These are phyloP conservation scores for Gossypium rotundifolium DNA, from an alignment of 345 rosid species.

Conservation along the genomic window DNA sequence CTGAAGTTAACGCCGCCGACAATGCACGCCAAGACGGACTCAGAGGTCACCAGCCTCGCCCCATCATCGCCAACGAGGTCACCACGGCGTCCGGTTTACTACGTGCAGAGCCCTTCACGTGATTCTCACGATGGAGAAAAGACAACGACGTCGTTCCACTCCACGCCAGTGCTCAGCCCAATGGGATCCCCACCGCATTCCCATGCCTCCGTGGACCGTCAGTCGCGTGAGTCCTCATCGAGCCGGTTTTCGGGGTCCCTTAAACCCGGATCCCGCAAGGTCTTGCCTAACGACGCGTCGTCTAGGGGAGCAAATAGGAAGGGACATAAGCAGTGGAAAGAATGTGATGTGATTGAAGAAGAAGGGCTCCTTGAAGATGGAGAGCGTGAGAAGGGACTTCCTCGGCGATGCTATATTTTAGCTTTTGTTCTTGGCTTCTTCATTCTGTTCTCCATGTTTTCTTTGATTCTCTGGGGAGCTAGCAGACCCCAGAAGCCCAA, in stretches of 20 bases:
- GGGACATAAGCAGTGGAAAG: constrained; percentile 72
- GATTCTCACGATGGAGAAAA: constrained; percentile 99
- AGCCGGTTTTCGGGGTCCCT: constrained; percentile 82
- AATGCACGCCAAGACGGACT: constrained; percentile 98
- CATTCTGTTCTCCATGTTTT: constrained; percentile 73
- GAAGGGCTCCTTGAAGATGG: constrained; percentile 90
- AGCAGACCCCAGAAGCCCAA: constrained; percentile 84
- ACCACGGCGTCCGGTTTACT: constrained; percentile 85
- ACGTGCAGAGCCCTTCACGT: constrained; percentile 89
- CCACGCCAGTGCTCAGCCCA: constrained; percentile 88
- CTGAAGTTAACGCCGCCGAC: neutral
- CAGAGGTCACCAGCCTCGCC: constrained; percentile 92
- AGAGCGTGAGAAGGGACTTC: constrained; percentile 54
- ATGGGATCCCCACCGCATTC: constrained; percentile 92
- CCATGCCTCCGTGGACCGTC: constrained; percentile 84
- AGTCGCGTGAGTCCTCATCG: constrained; percentile 90
- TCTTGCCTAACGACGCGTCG: constrained; percentile 59
- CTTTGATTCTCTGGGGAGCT: constrained; percentile 85
- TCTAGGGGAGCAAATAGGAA: constrained; percentile 41
- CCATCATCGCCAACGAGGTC: constrained; percentile 87
- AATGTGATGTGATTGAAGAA: constrained; percentile 77
- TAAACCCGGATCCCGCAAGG: constrained; percentile 87
- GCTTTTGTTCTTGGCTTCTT: constrained; percentile 76
- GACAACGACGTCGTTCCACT: constrained; percentile 90
- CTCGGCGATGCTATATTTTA: constrained; percentile 77